Conservation (phyloP, 345 rosid genomes). For the Eucalyptus regnans region DNA sequence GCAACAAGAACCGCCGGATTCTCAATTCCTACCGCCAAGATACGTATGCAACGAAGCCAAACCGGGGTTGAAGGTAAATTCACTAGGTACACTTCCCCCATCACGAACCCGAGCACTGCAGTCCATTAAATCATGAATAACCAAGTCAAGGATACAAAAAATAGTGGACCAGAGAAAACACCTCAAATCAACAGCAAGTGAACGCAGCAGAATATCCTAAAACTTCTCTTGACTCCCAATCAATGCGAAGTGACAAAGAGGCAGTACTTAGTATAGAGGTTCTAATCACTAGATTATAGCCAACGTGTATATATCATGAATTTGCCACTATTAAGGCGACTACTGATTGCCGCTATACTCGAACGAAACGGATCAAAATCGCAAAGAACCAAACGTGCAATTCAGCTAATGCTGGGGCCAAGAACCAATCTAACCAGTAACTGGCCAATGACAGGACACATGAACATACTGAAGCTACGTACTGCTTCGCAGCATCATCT, state of each 20-base stretch:
- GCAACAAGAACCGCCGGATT: not conserved
- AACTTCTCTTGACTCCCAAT: not conserved
- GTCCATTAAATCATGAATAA: not conserved
- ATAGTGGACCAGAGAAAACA: not conserved
- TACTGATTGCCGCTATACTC: not conserved
- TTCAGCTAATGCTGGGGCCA: not conserved
- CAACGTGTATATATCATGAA: not conserved
- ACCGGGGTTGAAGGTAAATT: conserved; percentile 47
- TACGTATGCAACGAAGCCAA: conserved; percentile 85
- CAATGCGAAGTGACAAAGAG: not conserved
- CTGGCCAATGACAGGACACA: not conserved
- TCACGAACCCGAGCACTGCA: conserved; percentile 9
- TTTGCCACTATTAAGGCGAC: not conserved
- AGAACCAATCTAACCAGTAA: not conserved
- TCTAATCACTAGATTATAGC: not conserved
- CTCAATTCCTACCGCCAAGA: conserved; percentile 64
- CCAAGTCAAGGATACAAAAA: not conserved
- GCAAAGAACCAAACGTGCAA: not conserved
- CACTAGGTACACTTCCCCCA: conserved; percentile 11
- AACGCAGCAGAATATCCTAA: not conserved
- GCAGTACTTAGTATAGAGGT: not conserved
- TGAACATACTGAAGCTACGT: not conserved
- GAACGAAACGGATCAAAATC: not conserved
- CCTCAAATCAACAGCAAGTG: not conserved
- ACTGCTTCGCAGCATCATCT: not conserved